These are phyloP conservation scores for Cordyceps javanica DNA, from an alignment of 2,329 filamentous ascomycete genomes.

Conservation along the genomic window DNA sequence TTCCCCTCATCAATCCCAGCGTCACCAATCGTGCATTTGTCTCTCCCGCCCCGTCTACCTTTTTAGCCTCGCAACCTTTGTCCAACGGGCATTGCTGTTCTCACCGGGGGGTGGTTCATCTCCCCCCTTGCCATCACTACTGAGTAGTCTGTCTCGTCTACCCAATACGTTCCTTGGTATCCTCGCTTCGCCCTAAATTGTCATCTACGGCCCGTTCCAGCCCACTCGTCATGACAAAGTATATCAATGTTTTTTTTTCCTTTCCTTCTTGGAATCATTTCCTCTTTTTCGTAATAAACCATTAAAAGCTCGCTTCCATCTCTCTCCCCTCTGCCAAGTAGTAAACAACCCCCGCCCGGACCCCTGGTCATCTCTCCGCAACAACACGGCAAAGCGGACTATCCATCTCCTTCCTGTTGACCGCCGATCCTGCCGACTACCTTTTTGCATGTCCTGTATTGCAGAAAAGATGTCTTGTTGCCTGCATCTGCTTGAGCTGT, in stretches of 20 bases:
- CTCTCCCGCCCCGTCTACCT: not conserved
- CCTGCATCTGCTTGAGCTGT: not conserved
- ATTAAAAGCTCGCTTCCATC: too few species aligned
- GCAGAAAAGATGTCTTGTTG: not conserved
- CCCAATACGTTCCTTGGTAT: not conserved
- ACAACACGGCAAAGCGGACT: too few species aligned
- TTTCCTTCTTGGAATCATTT: too few species aligned
- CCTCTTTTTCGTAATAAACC: too few species aligned
- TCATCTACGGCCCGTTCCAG: constrained; percentile 9
- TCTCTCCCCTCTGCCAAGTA: not conserved
- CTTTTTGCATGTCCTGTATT: not conserved
- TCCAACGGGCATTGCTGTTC: not conserved
- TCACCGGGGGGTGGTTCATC: not conserved
- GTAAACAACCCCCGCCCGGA: not conserved
- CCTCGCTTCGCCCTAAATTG: not conserved
- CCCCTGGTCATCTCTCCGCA: not conserved
- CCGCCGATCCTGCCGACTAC: constrained; percentile 2
- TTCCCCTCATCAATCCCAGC: not conserved
- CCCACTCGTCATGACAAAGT: not conserved
- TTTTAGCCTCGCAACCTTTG: too few species aligned
- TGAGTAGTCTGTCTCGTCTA: not conserved
- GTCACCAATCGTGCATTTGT: not conserved
- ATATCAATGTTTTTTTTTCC: too few species aligned
- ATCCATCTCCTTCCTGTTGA: not conserved
- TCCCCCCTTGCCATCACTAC: not conserved